phyloP scores from a whole-genome alignment of 345 rosid genomes.

The Rhizophora mangle region DNA sequence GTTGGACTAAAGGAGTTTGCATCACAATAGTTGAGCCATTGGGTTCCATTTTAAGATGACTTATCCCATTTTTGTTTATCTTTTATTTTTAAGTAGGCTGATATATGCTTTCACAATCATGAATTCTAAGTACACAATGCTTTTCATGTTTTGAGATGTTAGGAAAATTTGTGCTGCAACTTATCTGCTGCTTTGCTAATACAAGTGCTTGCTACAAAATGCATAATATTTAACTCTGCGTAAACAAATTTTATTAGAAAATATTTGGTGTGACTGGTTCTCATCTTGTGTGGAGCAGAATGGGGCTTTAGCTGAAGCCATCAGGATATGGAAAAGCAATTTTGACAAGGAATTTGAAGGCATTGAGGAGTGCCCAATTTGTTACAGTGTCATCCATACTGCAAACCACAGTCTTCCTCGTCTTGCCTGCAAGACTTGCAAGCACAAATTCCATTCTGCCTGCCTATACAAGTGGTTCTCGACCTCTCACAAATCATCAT shows the following conservation, averaged over 20 bases:
- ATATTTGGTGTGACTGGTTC: neutral
- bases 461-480: conserved; percentile 96
- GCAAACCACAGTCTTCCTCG: conserved; percentile 87
- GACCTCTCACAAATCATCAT: conserved; percentile 81
- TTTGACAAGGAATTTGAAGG: conserved; percentile 97
- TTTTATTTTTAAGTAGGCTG: too few relatives aligned
- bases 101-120: too few relatives aligned
- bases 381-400: conserved; percentile 96
- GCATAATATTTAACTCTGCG: too few relatives aligned
- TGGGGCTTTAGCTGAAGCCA: conserved; percentile 95
- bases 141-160: too few relatives aligned
- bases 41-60: too few relatives aligned
- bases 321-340: conserved; percentile 83
- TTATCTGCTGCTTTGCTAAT: too few relatives aligned
- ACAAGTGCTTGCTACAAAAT: too few relatives aligned
- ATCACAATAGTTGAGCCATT: too few relatives aligned
- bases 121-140: too few relatives aligned
- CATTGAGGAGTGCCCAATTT: conserved; percentile 95
- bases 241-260: neutral
- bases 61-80: too few relatives aligned
- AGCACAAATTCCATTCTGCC: conserved; percentile 88
- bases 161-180: too few relatives aligned
- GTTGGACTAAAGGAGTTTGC: too few relatives aligned
- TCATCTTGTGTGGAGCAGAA: conserved; percentile 49
- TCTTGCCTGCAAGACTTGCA: conserved; percentile 89